Percentiles rank a stretch among this genome's conserved stretches.
phyloP scores from a whole-genome alignment of 768 basidiomycete species.

The Termitomyces sp. region DNA sequence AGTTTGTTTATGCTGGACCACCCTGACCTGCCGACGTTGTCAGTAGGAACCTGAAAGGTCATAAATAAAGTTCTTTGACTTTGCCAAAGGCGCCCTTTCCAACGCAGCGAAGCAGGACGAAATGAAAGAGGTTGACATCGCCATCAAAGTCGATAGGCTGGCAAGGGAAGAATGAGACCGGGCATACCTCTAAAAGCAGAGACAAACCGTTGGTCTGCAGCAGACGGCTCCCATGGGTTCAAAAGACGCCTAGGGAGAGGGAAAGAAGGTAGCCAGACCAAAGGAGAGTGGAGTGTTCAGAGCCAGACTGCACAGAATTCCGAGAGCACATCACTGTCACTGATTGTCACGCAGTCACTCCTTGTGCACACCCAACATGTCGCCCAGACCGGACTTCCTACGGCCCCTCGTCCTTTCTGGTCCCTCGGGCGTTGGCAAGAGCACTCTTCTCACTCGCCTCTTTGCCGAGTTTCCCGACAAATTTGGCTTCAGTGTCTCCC shows the following conservation, averaged over 20 bases:
- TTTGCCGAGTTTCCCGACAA: slow-evolving; percentile 76
- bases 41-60: background rate
- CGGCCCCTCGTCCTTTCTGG: slow-evolving; percentile 87
- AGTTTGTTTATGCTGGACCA: slow-evolving; percentile 99
- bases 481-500: slow-evolving; percentile 93
- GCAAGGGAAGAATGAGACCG: background rate
- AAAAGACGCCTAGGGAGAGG: slow-evolving; percentile 1
- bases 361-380: slow-evolving; percentile 10
- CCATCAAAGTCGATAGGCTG: slow-evolving; percentile 95
- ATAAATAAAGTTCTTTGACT: slow-evolving; percentile 36
- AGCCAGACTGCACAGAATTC: background rate
- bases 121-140: slow-evolving; percentile 96
- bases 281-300: background rate
- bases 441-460: slow-evolving; percentile 79
- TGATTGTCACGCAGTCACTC: slow-evolving; percentile 2
- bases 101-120: slow-evolving; percentile 90
- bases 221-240: slow-evolving; percentile 73
- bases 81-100: slow-evolving; percentile 99
- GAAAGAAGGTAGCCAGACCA: slow-evolving; percentile 11
- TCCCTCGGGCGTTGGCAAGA: slow-evolving; percentile 93
- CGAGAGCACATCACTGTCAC: slow-evolving; percentile 3
- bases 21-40: slow-evolving; percentile 69
- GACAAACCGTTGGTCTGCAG: slow-evolving; percentile 72
- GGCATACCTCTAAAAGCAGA: background rate
- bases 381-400: slow-evolving; percentile 33